Evolutionary conservation across 495 filamentous ascomycete genomes (phyloP), one percentile per base, ranked within the genome.

Genomic region (Aspergillus carlsbadensis): DNA sequence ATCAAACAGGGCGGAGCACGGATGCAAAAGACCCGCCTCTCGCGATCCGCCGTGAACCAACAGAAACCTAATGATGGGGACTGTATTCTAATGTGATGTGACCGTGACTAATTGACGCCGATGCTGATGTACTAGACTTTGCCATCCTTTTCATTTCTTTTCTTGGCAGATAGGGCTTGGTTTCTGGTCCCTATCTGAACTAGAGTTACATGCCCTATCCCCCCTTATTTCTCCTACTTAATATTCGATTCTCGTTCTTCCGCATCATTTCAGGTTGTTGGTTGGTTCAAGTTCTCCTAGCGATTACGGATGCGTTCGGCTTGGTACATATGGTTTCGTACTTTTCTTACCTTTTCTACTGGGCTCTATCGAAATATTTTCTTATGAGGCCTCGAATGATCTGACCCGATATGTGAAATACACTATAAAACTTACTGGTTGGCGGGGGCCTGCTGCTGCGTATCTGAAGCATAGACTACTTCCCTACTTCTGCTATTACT

Each of bases 61-160:
- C 88, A 92, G 68, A 91, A 89, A 68, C 87, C 91, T 68, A 87
- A 90, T 59, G 90, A 96, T 61, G 73, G 73, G 3, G 92, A 97
- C 52, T 97, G 92, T 70, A 70, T 83, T 33, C 72, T 55, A 17
- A 65, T 62, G 58, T 58, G 56, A 61, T 50, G 35, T 54, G 31
- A 52, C 40, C 47, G 35, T 54, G 31, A 52, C 40, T 43, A 15
- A 29, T 29, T 43, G 41, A 43, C 18, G 17, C 41, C 41, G 26
- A 43, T 10, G 42, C 42, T 45, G 22, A 45, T 45, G 42, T 45
- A 45, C 8, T 45, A 45, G 11, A 13, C 41, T 52, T 49, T 14
- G n/a, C n/a, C 45, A 22, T 52, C 42, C 21, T 22, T n/a, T 53
- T 42, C 21, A 10, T 39, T 50, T 34, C 26, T 37, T 6, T 36